Evolutionary conservation across 345 rosid species (phyloP).

Genomic region (Triadica sebifera): DNA sequence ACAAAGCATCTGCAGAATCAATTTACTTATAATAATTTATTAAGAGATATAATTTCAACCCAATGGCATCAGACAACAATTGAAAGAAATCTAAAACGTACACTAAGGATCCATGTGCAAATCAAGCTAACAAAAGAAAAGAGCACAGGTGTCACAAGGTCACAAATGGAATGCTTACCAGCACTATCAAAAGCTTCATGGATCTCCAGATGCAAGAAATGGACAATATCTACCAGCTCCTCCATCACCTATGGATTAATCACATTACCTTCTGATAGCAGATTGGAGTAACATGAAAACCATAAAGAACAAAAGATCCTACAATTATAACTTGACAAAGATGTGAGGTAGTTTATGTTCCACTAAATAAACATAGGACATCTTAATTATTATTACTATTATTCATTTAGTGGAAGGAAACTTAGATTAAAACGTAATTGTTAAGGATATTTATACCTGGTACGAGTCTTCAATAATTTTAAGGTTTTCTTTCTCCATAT

Average conservation of each 20-base stretch:
- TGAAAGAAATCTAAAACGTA: background rate
- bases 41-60: background rate
- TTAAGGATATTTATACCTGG: too few species aligned
- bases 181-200: conserved; percentile 82
- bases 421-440: too few species aligned
- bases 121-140: background rate
- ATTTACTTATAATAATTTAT: background rate
- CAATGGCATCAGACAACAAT: background rate
- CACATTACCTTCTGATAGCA: conserved; percentile 4
- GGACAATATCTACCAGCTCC: conserved; percentile 90
- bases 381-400: background rate
- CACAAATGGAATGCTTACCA: conserved; percentile 44
- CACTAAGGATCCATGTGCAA: background rate
- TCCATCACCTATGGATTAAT: conserved; percentile 72
- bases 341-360: background rate
- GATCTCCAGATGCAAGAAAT: conserved; percentile 91
- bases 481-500: background rate
- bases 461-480: background rate
- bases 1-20: background rate
- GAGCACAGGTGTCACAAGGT: background rate
- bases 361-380: background rate
- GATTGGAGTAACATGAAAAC: background rate
- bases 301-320: background rate
- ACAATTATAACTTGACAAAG: background rate
- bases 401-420: too few species aligned